Conservation (phyloP, 805 yeast genomes). For the Ogataea naganishii region DNA sequence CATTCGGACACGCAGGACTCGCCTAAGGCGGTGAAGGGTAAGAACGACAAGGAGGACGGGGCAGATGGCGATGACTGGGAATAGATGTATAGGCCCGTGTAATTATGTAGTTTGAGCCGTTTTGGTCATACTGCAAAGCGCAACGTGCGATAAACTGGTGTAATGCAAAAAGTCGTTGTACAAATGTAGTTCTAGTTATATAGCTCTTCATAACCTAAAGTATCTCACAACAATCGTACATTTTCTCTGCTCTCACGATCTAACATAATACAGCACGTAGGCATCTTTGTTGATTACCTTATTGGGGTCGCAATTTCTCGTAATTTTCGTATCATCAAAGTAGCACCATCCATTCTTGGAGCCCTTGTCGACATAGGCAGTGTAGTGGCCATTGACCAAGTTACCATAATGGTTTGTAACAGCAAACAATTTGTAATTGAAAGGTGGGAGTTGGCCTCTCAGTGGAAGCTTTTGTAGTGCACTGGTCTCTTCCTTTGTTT, state of each 20-base stretch:
- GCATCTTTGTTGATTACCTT: conserved; percentile 68
- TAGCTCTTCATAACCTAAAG: no score
- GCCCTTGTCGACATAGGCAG: conserved; percentile 67
- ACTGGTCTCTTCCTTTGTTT: conserved; percentile 33
- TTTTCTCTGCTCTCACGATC: no score
- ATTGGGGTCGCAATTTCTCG: conserved; percentile 36
- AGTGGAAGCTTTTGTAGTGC: conserved; percentile 43
- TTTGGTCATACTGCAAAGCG: no score
- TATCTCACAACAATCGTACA: no score
- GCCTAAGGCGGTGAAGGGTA: conserved; percentile 1
- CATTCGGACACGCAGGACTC: background rate
- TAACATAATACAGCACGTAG: conserved; percentile 70
- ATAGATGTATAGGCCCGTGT: no score
- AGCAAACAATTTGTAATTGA: conserved; percentile 65
- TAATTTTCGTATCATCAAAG: conserved; percentile 73
- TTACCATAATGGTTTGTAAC: conserved; percentile 84
- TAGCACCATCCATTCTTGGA: conserved; percentile 60
- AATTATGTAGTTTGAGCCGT: no score
- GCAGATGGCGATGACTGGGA: conserved; percentile 46
- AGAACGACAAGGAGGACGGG: conserved; percentile 6
- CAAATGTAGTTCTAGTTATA: no score
- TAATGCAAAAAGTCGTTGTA: no score
- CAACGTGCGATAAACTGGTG: no score
- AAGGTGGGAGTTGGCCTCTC: conserved; percentile 75
- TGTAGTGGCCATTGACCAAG: conserved; percentile 82